These are phyloP conservation scores for Podospora pseudoanserina DNA, from an alignment of 495 filamentous ascomycete genomes.

Conservation along the genomic window DNA sequence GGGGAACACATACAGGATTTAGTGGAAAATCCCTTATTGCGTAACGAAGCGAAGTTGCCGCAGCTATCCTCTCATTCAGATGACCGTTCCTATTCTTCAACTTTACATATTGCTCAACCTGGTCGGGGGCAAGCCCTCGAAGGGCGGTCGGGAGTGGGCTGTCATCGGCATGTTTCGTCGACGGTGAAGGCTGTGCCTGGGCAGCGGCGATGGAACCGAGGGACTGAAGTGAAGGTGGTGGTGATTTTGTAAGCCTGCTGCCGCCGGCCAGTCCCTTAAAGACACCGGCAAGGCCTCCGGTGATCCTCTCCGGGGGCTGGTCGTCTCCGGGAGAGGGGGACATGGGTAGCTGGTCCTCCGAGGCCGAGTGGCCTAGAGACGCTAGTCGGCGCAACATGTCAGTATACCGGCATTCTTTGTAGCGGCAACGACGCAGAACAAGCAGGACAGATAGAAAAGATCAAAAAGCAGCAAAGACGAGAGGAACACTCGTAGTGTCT, in stretches of 20 bases:
- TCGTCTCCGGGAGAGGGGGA: slow-evolving; percentile 55
- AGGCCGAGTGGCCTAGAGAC: slow-evolving; percentile 42
- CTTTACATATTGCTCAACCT: slow-evolving; percentile 43
- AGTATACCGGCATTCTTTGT: slow-evolving; percentile 25
- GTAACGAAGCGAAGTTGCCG: slow-evolving; percentile 53
- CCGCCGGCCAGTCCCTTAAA: slow-evolving; percentile 54
- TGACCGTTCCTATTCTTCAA: slow-evolving; percentile 47
- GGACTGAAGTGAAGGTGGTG: slow-evolving; percentile 31
- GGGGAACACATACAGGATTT: slow-evolving; percentile 41
- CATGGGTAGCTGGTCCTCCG: slow-evolving; percentile 45
- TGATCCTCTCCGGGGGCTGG: slow-evolving; percentile 46
- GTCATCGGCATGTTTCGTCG: slow-evolving; percentile 34
- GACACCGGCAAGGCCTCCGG: slow-evolving; percentile 52
- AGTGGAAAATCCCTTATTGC: slow-evolving; percentile 57
- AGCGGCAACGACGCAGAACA: background rate
- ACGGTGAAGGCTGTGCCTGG: slow-evolving; percentile 4
- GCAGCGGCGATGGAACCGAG: slow-evolving; percentile 22
- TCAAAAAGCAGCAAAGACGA: background rate
- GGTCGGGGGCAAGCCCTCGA: slow-evolving; percentile 37
- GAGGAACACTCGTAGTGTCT: background rate
- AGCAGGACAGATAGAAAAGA: background rate
- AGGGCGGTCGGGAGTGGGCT: slow-evolving; percentile 23
- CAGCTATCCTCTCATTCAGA: slow-evolving; percentile 50
- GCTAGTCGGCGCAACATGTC: slow-evolving; percentile 46
- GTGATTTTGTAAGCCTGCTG: slow-evolving; percentile 42